phyloP scores from a whole-genome alignment of 495 filamentous ascomycete species.

The Letharia lupina region DNA sequence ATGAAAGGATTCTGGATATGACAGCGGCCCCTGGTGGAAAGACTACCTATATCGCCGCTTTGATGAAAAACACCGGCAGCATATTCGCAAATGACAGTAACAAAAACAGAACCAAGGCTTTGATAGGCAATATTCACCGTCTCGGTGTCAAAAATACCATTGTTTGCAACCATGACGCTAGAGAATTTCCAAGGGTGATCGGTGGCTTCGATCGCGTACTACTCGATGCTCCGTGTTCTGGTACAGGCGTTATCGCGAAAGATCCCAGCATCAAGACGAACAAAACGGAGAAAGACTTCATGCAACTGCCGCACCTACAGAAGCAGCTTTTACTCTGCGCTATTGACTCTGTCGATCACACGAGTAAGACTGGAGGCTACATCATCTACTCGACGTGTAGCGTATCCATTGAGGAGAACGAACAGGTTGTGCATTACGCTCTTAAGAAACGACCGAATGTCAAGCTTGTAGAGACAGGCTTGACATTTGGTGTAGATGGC shows the following conservation, averaged over 20 bases:
- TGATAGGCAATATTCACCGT: constrained; percentile 97
- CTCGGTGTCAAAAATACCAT: constrained; percentile 88
- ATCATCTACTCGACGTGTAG: constrained; percentile 91
- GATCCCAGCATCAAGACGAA: constrained; percentile 94
- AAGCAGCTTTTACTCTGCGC: constrained; percentile 88
- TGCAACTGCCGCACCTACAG: constrained; percentile 82
- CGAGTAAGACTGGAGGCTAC: constrained; percentile 81
- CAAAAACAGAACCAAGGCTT: constrained; percentile 85
- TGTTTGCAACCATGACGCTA: constrained; percentile 88
- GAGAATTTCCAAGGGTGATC: constrained; percentile 79
- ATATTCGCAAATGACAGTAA: constrained; percentile 96
- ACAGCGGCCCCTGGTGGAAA: constrained; percentile 97
- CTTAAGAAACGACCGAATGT: constrained; percentile 87
- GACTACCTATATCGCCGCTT: constrained; percentile 87
- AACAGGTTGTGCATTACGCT: constrained; percentile 87
- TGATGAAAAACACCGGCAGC: constrained; percentile 97
- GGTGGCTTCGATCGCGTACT: constrained; percentile 86
- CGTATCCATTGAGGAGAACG: constrained; percentile 89
- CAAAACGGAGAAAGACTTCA: constrained; percentile 90
- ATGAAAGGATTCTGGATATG: constrained; percentile 90
- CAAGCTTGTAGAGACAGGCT: constrained; percentile 81
- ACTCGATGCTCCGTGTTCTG: constrained; percentile 74
- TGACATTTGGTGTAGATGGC: constrained; percentile 87
- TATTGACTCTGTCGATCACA: constrained; percentile 87
- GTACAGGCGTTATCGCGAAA: constrained; percentile 88